phyloP scores from a whole-genome alignment of 345 rosid species.

The Salix purpurea region DNA sequence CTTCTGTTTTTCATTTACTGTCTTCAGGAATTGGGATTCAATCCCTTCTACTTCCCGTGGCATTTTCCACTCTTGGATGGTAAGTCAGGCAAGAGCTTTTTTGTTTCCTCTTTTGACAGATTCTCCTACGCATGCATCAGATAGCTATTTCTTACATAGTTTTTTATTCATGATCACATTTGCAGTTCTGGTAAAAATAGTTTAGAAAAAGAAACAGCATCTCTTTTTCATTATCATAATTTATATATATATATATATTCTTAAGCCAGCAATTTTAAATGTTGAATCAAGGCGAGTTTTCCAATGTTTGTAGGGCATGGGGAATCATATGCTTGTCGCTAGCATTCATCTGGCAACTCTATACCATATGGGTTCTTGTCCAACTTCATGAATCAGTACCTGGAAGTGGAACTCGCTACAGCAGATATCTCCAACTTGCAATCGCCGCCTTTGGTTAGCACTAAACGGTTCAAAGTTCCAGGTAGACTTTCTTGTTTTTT shows the following conservation, averaged over 20 bases:
- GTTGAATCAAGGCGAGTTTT: no score
- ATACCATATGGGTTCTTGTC: constrained; percentile 44
- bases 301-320: constrained; percentile 40
- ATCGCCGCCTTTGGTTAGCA: constrained; percentile 47
- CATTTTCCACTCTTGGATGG: constrained; percentile 46
- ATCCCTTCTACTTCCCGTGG: constrained; percentile 42
- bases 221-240: no score
- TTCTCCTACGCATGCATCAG: no score
- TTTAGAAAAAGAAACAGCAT: no score
- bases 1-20: constrained; percentile 28
- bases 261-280: no score
- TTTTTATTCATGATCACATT: no score
- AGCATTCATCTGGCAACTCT: constrained; percentile 42
- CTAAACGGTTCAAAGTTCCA: no score
- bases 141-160: no score
- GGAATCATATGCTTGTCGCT: constrained; percentile 33
- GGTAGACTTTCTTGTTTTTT: no score
- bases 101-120: no score
- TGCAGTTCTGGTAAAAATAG: no score
- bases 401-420: constrained; percentile 40
- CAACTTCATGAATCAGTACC: constrained; percentile 32
- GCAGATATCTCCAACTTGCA: constrained; percentile 51
- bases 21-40: constrained; percentile 44
- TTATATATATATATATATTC: no score
- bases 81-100: constrained; percentile 4